A percentile compares a stretch with the other conserved stretches of the same genome.
phyloP scores from a whole-genome alignment of 352 stramenopile genomes.

The Phytopythium litorale region DNA sequence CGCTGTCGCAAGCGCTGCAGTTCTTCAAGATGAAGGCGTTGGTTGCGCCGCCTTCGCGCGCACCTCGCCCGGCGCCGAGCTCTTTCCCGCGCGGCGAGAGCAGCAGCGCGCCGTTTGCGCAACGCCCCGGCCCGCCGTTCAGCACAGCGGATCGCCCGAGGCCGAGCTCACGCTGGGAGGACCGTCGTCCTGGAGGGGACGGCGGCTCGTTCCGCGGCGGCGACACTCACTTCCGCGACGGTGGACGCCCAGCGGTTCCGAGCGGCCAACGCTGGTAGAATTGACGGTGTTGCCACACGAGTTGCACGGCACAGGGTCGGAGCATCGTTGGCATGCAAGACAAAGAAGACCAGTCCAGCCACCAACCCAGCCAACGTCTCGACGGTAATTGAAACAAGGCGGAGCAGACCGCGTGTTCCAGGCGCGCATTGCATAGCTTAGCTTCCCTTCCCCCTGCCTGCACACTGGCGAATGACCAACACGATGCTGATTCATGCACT shows the following conservation, averaged over 20 bases:
- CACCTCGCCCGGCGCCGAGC: constrained; percentile 17
- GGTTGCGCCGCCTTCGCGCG: constrained; percentile 43
- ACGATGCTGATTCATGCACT: too few relatives aligned
- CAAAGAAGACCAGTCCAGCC: neutral
- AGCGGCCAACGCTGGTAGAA: constrained; percentile 4
- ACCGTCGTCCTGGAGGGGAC: constrained; percentile 39
- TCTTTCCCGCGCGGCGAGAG: constrained; percentile 47
- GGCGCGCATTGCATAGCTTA: too few relatives aligned
- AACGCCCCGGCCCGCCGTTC: constrained; percentile 37
- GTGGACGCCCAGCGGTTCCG: neutral
- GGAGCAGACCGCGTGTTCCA: too few relatives aligned
- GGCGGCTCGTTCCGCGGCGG: constrained; percentile 12
- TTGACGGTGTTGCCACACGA: neutral
- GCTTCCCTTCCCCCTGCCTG: too few relatives aligned
- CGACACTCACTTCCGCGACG: constrained; percentile 1
- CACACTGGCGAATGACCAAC: too few relatives aligned
- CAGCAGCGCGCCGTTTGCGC: constrained; percentile 53
- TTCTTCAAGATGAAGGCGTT: constrained; percentile 91
- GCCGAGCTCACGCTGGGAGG: constrained; percentile 65
- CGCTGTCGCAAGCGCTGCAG: constrained; percentile 72
- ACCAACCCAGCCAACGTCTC: too few relatives aligned
- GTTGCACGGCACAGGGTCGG: neutral
- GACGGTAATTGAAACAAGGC: too few relatives aligned
- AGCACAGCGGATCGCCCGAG: constrained; percentile 40
- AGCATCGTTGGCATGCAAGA: neutral